Percentiles rank a stretch among this genome's conserved stretches.
These are phyloP conservation scores for Ligustrum vulgare DNA, from an alignment of 257 asterid species.

Conservation along the genomic window DNA sequence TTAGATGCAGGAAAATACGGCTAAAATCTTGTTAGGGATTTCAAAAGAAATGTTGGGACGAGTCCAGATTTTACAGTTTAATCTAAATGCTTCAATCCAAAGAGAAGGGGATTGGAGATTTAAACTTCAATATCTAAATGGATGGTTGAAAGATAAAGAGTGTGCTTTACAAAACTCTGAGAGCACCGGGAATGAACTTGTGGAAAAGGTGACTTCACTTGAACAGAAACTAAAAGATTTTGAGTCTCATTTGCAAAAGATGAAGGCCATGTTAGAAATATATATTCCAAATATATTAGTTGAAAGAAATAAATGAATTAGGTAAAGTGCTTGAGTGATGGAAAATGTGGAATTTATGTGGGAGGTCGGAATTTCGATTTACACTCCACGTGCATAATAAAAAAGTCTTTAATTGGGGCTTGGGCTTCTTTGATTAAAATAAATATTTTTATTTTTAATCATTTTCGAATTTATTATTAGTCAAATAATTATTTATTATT, in stretches of 20 bases:
- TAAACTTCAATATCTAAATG: slow-evolving; percentile 42
- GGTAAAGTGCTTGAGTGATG: too few species aligned
- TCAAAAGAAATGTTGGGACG: slow-evolving; percentile 57
- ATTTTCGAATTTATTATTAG: too few species aligned
- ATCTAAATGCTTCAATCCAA: slow-evolving; percentile 41
- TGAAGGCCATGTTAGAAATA: too few species aligned
- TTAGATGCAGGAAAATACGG: slow-evolving; percentile 73
- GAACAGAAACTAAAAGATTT: slow-evolving; percentile 39
- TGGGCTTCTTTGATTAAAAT: too few species aligned
- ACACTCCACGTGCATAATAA: too few species aligned
- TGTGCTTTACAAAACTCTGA: slow-evolving; percentile 29
- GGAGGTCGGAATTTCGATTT: too few species aligned
- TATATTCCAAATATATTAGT: too few species aligned
- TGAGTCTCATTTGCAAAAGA: slow-evolving; percentile 24
- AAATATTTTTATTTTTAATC: too few species aligned
- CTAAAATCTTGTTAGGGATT: slow-evolving; percentile 59
- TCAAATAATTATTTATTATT: too few species aligned
- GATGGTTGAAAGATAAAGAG: slow-evolving; percentile 53
- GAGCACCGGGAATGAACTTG: slow-evolving; percentile 33
- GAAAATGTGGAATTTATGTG: too few species aligned
- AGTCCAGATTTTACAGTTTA: slow-evolving; percentile 48
- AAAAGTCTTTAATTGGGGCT: too few species aligned
- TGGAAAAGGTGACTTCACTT: slow-evolving; percentile 32
- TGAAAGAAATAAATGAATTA: too few species aligned
- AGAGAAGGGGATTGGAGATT: slow-evolving; percentile 53